Percentiles rank a stretch among this genome's conserved stretches.
Evolutionary conservation across 805 yeast genomes (phyloP).

Genomic region (Wickerhamomyces strasburgensis): DNA sequence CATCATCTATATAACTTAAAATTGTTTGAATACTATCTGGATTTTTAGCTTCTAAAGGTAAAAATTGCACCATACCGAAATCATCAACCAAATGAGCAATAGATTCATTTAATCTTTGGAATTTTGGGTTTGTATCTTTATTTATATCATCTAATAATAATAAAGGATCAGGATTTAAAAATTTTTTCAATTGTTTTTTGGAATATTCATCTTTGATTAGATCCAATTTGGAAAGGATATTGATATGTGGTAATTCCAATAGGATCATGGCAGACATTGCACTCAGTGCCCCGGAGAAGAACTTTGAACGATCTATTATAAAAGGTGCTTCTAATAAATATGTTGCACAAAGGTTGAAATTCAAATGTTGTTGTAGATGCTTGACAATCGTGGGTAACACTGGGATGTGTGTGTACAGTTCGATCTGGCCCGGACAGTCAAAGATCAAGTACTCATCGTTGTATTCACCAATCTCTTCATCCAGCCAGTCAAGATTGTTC

Average conservation of each 20-base stretch:
- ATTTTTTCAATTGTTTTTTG: slow-evolving; percentile 73
- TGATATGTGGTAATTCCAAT: slow-evolving; percentile 91
- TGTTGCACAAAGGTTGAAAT: slow-evolving; percentile 87
- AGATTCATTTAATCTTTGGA: slow-evolving; percentile 64
- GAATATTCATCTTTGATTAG: slow-evolving; percentile 75
- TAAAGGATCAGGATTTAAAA: slow-evolving; percentile 87
- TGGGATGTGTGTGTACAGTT: slow-evolving; percentile 90
- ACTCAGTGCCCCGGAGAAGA: slow-evolving; percentile 89
- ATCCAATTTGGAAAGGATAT: slow-evolving; percentile 82
- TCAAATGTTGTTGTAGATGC: slow-evolving; percentile 73
- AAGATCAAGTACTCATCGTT: slow-evolving; percentile 91
- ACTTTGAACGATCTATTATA: slow-evolving; percentile 83
- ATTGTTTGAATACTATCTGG: slow-evolving; percentile 77
- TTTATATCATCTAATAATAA: slow-evolving; percentile 50
- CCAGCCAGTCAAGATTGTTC: slow-evolving; percentile 93
- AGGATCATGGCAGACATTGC: slow-evolving; percentile 99
- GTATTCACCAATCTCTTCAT: slow-evolving; percentile 93
- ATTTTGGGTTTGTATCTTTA: slow-evolving; percentile 53
- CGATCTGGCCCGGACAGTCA: slow-evolving; percentile 98
- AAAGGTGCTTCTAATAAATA: slow-evolving; percentile 93
- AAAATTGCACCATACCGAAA: slow-evolving; percentile 96
- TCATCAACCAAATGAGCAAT: slow-evolving; percentile 93
- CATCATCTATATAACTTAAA: slow-evolving; percentile 88
- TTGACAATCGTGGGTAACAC: slow-evolving; percentile 84
- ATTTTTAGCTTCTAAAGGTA: slow-evolving; percentile 79